A percentile compares a stretch with the other conserved stretches of the same genome.
phyloP scores from a whole-genome alignment of 2,329 filamentous ascomycete species.

The Madurella fahalii region DNA sequence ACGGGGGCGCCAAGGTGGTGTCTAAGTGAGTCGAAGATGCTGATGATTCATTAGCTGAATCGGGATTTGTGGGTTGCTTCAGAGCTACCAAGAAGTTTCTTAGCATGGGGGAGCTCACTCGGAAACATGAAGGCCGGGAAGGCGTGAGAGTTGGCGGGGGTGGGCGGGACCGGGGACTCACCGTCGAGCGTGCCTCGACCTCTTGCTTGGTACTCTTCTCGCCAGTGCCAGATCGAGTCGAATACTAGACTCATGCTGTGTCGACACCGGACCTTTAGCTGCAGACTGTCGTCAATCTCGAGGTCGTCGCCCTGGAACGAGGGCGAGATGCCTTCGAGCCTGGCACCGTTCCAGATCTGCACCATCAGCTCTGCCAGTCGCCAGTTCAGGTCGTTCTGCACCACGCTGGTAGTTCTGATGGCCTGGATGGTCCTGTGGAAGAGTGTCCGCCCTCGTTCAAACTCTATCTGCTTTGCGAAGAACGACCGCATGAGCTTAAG shows the following conservation, averaged over 20 bases:
- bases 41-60: constrained; percentile 70
- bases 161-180: constrained; percentile 40
- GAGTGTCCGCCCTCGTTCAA: constrained; percentile 60
- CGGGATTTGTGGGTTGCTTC: constrained; percentile 82
- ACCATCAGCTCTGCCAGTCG: constrained; percentile 80
- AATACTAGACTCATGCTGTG: constrained; percentile 85
- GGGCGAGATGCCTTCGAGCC: constrained; percentile 46
- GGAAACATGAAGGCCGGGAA: neutral
- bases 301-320: constrained; percentile 49
- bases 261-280: constrained; percentile 76
- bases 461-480: constrained; percentile 69
- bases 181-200: constrained; percentile 67
- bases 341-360: constrained; percentile 76
- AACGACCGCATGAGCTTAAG: constrained; percentile 75
- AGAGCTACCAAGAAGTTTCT: constrained; percentile 53
- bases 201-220: constrained; percentile 70
- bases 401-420: constrained; percentile 68
- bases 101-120: constrained; percentile 30
- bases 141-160: neutral
- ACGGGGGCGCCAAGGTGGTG: constrained; percentile 51
- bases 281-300: constrained; percentile 64
- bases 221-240: constrained; percentile 82
- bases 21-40: constrained; percentile 63
- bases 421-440: constrained; percentile 68
- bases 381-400: constrained; percentile 74